These are phyloP conservation scores for Colletotrichum simmondsii DNA, from an alignment of 2,329 filamentous ascomycete genomes.

Conservation along the genomic window DNA sequence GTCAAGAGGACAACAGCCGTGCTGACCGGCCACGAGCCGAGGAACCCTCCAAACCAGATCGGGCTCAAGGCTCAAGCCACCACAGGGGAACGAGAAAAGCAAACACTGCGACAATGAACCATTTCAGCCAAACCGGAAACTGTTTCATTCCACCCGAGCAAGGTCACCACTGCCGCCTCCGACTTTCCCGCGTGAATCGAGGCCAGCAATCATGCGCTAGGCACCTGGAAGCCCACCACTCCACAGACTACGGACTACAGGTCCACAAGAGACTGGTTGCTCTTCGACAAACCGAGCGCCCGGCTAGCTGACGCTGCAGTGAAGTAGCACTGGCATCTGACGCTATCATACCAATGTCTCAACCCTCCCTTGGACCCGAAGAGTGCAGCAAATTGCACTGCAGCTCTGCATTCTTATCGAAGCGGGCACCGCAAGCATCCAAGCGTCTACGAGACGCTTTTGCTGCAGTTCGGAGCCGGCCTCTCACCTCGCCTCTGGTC, in stretches of 20 bases:
- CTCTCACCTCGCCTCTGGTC: not conserved
- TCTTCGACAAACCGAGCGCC: constrained; percentile 16
- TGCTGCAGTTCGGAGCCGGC: constrained; percentile 17
- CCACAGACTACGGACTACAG: not conserved
- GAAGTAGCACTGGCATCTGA: constrained; percentile 27
- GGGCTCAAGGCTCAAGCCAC: constrained; percentile 17
- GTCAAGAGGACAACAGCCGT: not conserved
- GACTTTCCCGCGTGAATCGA: constrained; percentile 12
- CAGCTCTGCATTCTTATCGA: constrained; percentile 5
- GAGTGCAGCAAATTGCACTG: constrained; percentile 15
- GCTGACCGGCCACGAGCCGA: constrained; percentile 2
- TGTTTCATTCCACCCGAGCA: constrained; percentile 25
- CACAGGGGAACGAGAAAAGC: constrained; percentile 11
- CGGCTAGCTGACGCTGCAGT: not conserved
- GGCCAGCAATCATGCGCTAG: not conserved
- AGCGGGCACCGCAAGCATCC: constrained; percentile 10
- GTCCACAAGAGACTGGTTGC: not conserved
- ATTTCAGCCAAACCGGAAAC: constrained; percentile 12
- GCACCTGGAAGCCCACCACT: constrained; percentile 3
- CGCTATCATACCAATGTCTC: constrained; percentile 31
- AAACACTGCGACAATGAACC: constrained; percentile 27
- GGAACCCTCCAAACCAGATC: not conserved
- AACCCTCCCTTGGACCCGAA: constrained; percentile 21
- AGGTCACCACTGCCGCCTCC: not conserved
- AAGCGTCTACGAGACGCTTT: constrained; percentile 16